Evolutionary conservation across 2,329 filamentous ascomycete species (phyloP), one percentile per base, ranked within the genome.

Genomic region (Colletotrichum falcatum): DNA sequence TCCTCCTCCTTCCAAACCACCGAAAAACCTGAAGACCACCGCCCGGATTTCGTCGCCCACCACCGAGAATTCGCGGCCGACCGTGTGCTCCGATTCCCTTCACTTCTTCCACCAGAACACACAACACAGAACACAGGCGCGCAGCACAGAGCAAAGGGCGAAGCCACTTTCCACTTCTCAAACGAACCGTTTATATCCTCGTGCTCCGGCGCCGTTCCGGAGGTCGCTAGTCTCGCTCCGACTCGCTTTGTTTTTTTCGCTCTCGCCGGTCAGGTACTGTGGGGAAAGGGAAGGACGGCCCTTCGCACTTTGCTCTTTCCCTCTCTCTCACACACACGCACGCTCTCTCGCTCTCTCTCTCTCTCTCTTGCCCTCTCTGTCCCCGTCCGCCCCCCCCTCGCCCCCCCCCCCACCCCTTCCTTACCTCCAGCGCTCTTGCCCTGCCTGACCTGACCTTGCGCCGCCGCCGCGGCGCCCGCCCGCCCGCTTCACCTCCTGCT

Each of bases 41-140:
- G 67, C 58, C 67, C 67, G 67, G 67, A 66, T 70, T 70, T 70
- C 46, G 51, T 67, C 42, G 37, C 67, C 63, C 64, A 58, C 67
- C 67, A 70, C 67, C 67, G 67, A 70, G 58, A 70, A 67, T 59
- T 62, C 67, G 42, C 67, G 67, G 67, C 67, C 67, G 67, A 65
- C 56, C 67, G 67, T 67, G 67, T 55, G 20, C 64, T 67, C 67
- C 67, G 67, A 62, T 42, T 37, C 54, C 37, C 51, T 64, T 30
- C 51, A 1, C 11, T 30, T 23, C 42, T 35, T 62, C 58, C 33
- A 49, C 4, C 44, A 46, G 20, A 11, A 46, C 44, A 46, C n/a
- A 46, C 42, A 53, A 18, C 58, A 44, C 44, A 46, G 44, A 11
- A 46, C 44, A 46, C n/a, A 46, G 44, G 42, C 6, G 20, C 51